Percentiles rank a stretch among this genome's conserved stretches.
Evolutionary conservation across 441 rosid species (phyloP).

Genomic region (Arabidopsis lyrata): DNA sequence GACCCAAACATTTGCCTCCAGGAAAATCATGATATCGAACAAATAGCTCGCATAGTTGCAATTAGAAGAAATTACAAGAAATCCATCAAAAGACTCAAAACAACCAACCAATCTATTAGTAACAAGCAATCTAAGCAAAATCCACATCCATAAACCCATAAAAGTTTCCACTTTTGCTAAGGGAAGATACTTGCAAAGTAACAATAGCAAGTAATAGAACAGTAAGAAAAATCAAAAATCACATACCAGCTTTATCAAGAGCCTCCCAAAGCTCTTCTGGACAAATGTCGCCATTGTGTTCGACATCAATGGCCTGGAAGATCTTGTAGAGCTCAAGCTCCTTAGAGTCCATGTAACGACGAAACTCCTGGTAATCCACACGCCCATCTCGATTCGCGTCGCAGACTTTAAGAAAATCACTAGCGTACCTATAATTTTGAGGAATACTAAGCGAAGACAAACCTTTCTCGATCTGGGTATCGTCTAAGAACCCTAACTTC

Average conservation of each 20-base stretch:
- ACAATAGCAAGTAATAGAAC: slow-evolving; percentile 6
- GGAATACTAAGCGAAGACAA: slow-evolving; percentile 81
- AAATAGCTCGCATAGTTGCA: neutral
- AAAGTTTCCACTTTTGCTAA: slow-evolving; percentile 18
- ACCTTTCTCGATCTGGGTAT: slow-evolving; percentile 83
- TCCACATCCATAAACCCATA: neutral
- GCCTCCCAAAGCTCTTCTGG: slow-evolving; percentile 88
- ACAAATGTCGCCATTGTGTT: slow-evolving; percentile 86
- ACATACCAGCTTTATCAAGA: slow-evolving; percentile 84
- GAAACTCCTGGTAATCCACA: slow-evolving; percentile 84
- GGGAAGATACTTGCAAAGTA: neutral
- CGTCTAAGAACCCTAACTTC: slow-evolving; percentile 70
- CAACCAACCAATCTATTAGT: neutral
- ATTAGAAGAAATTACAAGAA: neutral
- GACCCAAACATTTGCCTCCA: neutral
- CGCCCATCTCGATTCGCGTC: slow-evolving; percentile 86
- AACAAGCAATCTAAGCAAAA: neutral
- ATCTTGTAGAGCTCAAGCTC: slow-evolving; percentile 89
- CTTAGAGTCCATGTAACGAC: slow-evolving; percentile 90
- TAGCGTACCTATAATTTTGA: slow-evolving; percentile 76
- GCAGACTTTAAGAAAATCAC: slow-evolving; percentile 75
- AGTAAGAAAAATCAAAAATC: slow-evolving; percentile 40
- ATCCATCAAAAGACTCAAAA: neutral
- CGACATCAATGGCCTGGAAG: slow-evolving; percentile 90
- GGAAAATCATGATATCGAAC: no score